Evolutionary conservation across 1,284 basidiomycete genomes (phyloP).

Genomic region (Peniophora sp.): DNA sequence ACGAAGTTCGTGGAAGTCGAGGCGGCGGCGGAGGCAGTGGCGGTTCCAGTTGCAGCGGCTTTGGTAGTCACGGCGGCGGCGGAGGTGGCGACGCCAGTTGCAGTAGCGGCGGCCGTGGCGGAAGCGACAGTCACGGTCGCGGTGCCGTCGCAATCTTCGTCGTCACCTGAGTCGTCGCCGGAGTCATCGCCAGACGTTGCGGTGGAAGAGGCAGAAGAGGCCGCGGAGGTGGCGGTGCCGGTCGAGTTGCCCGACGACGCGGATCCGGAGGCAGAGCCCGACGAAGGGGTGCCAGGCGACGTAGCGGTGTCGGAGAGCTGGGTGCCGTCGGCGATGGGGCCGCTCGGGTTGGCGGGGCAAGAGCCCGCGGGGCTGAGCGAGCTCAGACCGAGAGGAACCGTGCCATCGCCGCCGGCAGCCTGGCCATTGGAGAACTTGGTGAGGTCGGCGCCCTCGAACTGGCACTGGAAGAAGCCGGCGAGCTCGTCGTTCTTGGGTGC

Average conservation of each 20-base stretch:
- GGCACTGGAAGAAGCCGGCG: conserved; percentile 34
- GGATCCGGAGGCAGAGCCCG: neutral
- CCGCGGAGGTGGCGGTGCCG: conserved; percentile 4
- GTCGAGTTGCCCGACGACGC: conserved; percentile 6
- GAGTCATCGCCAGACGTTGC: neutral
- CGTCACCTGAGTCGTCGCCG: conserved; percentile 1
- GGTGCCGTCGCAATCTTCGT: conserved; percentile 8
- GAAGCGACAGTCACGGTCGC: conserved; percentile 2
- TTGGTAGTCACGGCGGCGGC: conserved; percentile 5
- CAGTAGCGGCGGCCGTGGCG: conserved; percentile 3
- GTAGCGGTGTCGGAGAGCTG: conserved; percentile 31
- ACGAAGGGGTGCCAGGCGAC: conserved; percentile 4
- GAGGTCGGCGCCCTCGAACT: conserved; percentile 27
- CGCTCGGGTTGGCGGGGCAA: conserved; percentile 29
- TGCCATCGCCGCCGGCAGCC: conserved; percentile 22
- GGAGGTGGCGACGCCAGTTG: conserved; percentile 3
- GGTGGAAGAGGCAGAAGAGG: conserved; percentile 10
- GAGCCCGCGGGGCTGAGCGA: conserved; percentile 28
- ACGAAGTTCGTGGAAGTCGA: conserved; percentile 19
- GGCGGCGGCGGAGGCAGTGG: conserved; percentile 11
- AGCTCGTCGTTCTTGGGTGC: conserved; percentile 32
- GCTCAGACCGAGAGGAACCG: conserved; percentile 28
- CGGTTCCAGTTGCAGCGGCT: conserved; percentile 9
- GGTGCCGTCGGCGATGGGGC: conserved; percentile 38
- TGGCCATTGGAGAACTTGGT: conserved; percentile 24